Evolutionary conservation across 306 rosid genomes (phyloP), one percentile per base, ranked within the genome.

Genomic region (Corylus heterophylla): DNA sequence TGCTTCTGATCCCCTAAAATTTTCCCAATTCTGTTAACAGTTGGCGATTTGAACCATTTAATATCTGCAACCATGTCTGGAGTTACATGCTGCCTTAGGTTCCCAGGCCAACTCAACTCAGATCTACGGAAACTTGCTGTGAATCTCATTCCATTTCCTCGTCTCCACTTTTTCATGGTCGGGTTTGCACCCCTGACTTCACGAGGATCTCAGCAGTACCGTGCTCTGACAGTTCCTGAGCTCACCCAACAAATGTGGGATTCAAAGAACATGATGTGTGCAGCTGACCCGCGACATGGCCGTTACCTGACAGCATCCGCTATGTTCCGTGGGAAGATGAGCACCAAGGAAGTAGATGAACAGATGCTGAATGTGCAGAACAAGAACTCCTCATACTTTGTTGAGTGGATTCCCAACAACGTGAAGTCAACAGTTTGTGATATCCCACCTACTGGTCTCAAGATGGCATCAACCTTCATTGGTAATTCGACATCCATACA

Each of bases 171-270:
- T 67, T 85, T 85, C 85, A 85, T 85, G 88, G 88, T 85, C 37
- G 88, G 85, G 13, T 85, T 85, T 70, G 88, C 88, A 8, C 88
- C 88, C 18, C 83, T 85, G 18, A 85, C 88, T 12, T 85, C 88
- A 7, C 51, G 88, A 25, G 88, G 85, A 2, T 81, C 88, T 3
- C 88, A 85, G 69, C 88, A 81, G 80, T 85, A 85, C 83, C 79
- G 88, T 0, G 82, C 88, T 18, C 49, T 85, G 64, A 79, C 87
- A 0, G 87, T 84, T 39, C 87, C 87, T 2, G 87, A 84, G 64
- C 87, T 84, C 58, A 84, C 87, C 5, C 87, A 84, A 61, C 87
- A 84, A 74, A 85, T 85, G 88, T 85, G 88, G 88, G 88, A 85
- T 29, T 75, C 88, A 14, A 81, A 81, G 83, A 85, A 85, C 81